A percentile compares a stretch with the other conserved stretches of the same genome.
These are phyloP conservation scores for Penicillium capsulatum DNA, from an alignment of 2,329 filamentous ascomycete species.

Conservation along the genomic window DNA sequence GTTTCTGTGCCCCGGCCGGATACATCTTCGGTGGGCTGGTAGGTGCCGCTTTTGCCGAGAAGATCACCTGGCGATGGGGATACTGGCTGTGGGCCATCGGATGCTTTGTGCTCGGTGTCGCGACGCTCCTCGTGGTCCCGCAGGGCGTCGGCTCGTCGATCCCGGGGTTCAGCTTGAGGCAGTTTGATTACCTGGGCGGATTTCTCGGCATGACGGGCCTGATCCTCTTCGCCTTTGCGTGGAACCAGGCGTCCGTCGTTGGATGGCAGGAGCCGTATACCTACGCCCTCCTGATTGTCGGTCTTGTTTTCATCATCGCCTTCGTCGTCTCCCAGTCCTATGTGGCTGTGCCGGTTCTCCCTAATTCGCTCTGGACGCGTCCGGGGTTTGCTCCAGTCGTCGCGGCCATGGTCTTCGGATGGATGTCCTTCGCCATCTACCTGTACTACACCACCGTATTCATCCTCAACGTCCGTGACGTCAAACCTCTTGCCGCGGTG, in stretches of 20 bases:
- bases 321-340: slow-evolving; percentile 45
- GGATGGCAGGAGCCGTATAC: slow-evolving; percentile 58
- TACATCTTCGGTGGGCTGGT: slow-evolving; percentile 40
- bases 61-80: slow-evolving; percentile 51
- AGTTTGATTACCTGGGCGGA: slow-evolving; percentile 45
- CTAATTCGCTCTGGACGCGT: slow-evolving; percentile 25
- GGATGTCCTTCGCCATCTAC: slow-evolving; percentile 32
- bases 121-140: slow-evolving; percentile 40
- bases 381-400: slow-evolving; percentile 25
- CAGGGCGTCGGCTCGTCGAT: slow-evolving; percentile 11
- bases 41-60: slow-evolving; percentile 36
- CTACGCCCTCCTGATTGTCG: slow-evolving; percentile 56
- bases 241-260: slow-evolving; percentile 60
- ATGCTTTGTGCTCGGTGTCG: slow-evolving; percentile 33
- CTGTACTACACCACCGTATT: slow-evolving; percentile 30
- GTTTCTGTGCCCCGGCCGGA: slow-evolving; percentile 43
- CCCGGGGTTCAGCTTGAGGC: slow-evolving; percentile 20
- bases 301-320: slow-evolving; percentile 49
- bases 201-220: slow-evolving; percentile 48
- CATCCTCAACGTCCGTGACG: slow-evolving; percentile 15
- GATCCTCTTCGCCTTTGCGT: slow-evolving; percentile 62
- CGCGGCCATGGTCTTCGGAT: slow-evolving; percentile 16
- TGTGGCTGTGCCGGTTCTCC: slow-evolving; percentile 7
- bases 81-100: slow-evolving; percentile 47
- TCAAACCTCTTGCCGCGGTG: slow-evolving; percentile 17